Evolutionary conservation across 2,329 filamentous ascomycete genomes (phyloP).

Genomic region (Fusarium proliferatum): DNA sequence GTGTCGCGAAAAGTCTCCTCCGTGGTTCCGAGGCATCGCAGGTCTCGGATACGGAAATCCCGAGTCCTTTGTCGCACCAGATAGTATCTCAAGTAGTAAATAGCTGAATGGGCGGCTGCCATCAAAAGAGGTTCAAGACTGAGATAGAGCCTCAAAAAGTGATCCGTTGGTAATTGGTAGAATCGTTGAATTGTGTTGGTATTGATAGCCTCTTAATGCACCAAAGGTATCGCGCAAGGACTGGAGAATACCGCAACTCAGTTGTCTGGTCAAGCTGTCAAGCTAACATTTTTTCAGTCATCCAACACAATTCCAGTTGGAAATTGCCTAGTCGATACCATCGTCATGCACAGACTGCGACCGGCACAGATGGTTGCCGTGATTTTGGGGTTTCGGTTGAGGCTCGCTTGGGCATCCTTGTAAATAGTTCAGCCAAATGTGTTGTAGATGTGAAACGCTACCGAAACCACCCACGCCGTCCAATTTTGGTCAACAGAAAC

Average conservation of each 20-base stretch:
- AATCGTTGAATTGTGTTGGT: not conserved
- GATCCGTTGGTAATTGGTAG: not conserved
- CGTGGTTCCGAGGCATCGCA: conserved; percentile 9
- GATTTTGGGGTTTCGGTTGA: conserved; percentile 30
- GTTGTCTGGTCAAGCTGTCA: not conserved
- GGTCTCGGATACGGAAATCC: conserved; percentile 44
- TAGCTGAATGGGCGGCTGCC: not conserved
- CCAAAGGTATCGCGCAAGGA: not conserved
- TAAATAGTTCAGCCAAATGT: conserved; percentile 34
- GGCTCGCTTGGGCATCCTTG: conserved; percentile 34
- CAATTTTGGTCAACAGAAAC: conserved; percentile 20
- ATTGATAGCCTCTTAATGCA: not conserved
- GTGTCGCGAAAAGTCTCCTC: conserved; percentile 16
- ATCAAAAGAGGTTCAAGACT: not conserved
- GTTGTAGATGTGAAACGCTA: conserved; percentile 36
- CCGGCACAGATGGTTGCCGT: conserved; percentile 33
- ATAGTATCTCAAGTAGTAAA: not conserved
- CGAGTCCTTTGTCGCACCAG: conserved; percentile 15
- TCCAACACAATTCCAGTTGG: not conserved
- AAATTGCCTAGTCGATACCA: not conserved
- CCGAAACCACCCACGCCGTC: conserved; percentile 37
- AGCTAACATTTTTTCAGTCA: not conserved
- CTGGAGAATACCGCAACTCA: not conserved
- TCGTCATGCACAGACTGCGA: conserved; percentile 1
- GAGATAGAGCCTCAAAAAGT: not conserved